A percentile compares a stretch with the other conserved stretches of the same genome.
These are phyloP conservation scores for Penicillium robsamsonii DNA, from an alignment of 495 filamentous ascomycete genomes.

Conservation along the genomic window DNA sequence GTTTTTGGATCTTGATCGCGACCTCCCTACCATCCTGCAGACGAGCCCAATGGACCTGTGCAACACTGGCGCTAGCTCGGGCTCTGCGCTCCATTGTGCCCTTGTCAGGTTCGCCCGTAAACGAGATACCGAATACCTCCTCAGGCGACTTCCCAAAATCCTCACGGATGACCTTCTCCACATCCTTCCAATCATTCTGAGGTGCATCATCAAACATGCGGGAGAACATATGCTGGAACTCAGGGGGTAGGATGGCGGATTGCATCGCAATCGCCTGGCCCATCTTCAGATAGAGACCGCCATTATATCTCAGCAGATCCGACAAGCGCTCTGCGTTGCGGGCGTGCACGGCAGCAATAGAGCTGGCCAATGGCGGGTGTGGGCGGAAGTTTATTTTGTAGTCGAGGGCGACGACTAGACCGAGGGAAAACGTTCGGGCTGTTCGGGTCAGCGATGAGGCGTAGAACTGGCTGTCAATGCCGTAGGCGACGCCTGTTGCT, in stretches of 20 bases:
- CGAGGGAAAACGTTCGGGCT: conserved; percentile 74
- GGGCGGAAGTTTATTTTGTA: conserved; percentile 96
- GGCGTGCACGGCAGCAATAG: conserved; percentile 69
- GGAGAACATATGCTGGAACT: conserved; percentile 93
- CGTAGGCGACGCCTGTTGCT: conserved; percentile 58
- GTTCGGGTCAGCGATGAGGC: conserved; percentile 75
- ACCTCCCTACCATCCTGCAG: conserved; percentile 82
- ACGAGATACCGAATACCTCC: conserved; percentile 87
- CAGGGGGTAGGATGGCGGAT: conserved; percentile 83
- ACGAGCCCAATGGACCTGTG: conserved; percentile 94
- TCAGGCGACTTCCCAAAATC: conserved; percentile 82
- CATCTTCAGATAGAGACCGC: conserved; percentile 94
- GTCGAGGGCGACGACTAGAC: conserved; percentile 79
- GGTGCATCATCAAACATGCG: conserved; percentile 98
- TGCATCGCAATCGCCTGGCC: conserved; percentile 99
- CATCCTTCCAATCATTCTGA: conserved; percentile 87
- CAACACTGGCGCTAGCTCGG: conserved; percentile 85
- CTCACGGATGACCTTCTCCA: conserved; percentile 80
- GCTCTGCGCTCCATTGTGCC: conserved; percentile 87
- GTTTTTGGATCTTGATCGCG: conserved; percentile 95
- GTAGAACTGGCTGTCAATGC: conserved; percentile 69
- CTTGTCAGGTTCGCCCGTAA: conserved; percentile 59
- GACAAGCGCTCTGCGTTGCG: conserved; percentile 81
- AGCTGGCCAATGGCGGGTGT: conserved; percentile 63
- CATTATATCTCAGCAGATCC: conserved; percentile 76